phyloP scores from a whole-genome alignment of 441 rosid genomes.

The Bruguiera hainesii region DNA sequence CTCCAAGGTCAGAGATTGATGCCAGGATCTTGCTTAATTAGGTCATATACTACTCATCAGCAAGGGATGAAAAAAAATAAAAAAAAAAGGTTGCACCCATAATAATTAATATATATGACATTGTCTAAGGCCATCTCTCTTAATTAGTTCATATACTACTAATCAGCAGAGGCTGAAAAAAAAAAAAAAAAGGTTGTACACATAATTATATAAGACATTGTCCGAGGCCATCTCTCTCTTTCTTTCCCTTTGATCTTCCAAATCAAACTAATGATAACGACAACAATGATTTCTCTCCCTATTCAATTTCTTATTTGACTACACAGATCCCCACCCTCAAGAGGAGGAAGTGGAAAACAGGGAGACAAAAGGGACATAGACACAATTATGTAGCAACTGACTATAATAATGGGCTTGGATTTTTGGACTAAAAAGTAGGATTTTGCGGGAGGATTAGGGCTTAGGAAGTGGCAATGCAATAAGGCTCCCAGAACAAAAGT shows the following conservation, averaged over 20 bases:
- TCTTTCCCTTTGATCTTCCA: constrained; percentile 8
- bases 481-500: constrained; percentile 47
- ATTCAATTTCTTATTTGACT: constrained; percentile 30
- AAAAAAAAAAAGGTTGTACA: neutral
- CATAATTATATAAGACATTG: constrained; percentile 8
- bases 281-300: neutral
- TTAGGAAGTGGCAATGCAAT: constrained; percentile 79
- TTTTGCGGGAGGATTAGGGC: neutral
- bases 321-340: constrained; percentile 25
- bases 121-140: neutral
- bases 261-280: constrained; percentile 11
- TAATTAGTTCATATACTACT: too few species aligned
- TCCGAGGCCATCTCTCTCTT: neutral
- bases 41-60: too few species aligned
- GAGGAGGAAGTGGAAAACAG: constrained; percentile 31
- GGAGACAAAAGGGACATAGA: constrained; percentile 20
- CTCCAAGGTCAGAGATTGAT: constrained; percentile 30
- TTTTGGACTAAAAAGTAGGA: neutral
- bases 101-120: constrained; percentile 1
- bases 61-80: neutral
- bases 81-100: neutral
- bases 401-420: constrained; percentile 11
- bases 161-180: neutral
- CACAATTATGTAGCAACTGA: constrained; percentile 4
- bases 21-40: constrained; percentile 7